phyloP scores from a whole-genome alignment of 495 filamentous ascomycete genomes.

The Stereocaulon alpinum region DNA sequence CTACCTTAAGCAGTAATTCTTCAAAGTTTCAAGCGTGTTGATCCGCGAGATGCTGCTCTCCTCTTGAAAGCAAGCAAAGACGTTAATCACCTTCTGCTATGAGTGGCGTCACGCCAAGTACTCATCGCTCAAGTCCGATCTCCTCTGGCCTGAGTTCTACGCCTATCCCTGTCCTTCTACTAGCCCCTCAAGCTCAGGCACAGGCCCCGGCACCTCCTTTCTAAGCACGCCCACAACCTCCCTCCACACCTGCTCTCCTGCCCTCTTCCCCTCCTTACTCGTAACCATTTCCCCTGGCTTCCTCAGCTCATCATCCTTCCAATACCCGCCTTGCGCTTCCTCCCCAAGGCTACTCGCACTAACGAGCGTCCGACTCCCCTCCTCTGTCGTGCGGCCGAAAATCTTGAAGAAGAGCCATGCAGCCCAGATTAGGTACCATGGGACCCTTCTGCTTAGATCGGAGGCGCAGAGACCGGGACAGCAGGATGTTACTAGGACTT shows the following conservation, averaged over 20 bases:
- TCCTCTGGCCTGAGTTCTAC: too few species aligned
- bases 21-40: too few species aligned
- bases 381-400: conserved; percentile 39
- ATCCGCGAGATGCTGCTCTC: too few species aligned
- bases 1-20: too few species aligned
- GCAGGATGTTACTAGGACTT: conserved; percentile 37
- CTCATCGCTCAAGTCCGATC: too few species aligned
- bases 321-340: conserved; percentile 42
- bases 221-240: conserved; percentile 32
- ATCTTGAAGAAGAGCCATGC: conserved; percentile 32
- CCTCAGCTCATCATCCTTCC: conserved; percentile 29
- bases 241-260: conserved; percentile 33
- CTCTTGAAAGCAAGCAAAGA: too few species aligned
- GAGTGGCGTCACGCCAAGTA: too few species aligned
- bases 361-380: conserved; percentile 42
- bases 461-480: conserved; percentile 37
- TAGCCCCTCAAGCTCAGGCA: background rate
- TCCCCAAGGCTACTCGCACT: conserved; percentile 38
- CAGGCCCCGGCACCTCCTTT: conserved; percentile 19
- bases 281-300: conserved; percentile 14
- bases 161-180: background rate
- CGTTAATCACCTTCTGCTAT: too few species aligned
- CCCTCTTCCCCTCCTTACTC: conserved; percentile 26
- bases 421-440: conserved; percentile 29
- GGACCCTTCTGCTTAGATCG: conserved; percentile 30